Evolutionary conservation across 1,284 basidiomycete species (phyloP).

Genomic region (Ustilago hordei): DNA sequence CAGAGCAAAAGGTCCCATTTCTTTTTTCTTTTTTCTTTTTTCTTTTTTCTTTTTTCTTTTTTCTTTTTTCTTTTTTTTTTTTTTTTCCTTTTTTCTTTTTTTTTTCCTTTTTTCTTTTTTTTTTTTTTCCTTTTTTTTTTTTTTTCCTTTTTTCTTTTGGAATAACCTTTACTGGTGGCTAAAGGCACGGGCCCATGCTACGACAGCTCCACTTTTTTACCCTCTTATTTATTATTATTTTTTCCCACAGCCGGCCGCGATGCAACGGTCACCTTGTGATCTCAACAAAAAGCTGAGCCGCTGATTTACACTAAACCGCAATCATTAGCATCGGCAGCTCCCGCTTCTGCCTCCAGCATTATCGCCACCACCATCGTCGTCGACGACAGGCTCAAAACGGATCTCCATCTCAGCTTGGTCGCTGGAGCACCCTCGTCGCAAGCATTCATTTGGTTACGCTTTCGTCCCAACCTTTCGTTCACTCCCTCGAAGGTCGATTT

Average conservation of each 20-base stretch:
- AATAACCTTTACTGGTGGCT: not conserved
- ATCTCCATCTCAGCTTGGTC: not conserved
- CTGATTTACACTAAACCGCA: not conserved
- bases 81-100: too few relatives aligned
- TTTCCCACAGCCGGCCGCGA: not conserved
- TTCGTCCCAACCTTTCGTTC: not conserved
- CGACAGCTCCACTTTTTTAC: slow-evolving; percentile 1
- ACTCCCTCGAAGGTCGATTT: not conserved
- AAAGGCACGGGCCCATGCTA: not conserved
- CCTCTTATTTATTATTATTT: not conserved
- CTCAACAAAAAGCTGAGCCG: slow-evolving; percentile 6
- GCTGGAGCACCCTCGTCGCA: not conserved
- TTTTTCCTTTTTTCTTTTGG: too few relatives aligned
- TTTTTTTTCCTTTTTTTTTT: too few relatives aligned
- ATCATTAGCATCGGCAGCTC: not conserved
- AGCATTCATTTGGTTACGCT: not conserved
- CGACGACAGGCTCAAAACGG: not conserved
- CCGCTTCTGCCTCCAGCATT: not conserved
- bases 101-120: too few relatives aligned
- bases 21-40: too few relatives aligned
- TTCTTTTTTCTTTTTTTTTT: too few relatives aligned
- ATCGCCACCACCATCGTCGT: not conserved
- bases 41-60: too few relatives aligned
- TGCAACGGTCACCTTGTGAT: not conserved
- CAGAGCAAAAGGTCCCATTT: too few relatives aligned